Evolutionary conservation across 345 rosid species (phyloP), one percentile per base, ranked within the genome.

Genomic region (Trapa bicornis): DNA sequence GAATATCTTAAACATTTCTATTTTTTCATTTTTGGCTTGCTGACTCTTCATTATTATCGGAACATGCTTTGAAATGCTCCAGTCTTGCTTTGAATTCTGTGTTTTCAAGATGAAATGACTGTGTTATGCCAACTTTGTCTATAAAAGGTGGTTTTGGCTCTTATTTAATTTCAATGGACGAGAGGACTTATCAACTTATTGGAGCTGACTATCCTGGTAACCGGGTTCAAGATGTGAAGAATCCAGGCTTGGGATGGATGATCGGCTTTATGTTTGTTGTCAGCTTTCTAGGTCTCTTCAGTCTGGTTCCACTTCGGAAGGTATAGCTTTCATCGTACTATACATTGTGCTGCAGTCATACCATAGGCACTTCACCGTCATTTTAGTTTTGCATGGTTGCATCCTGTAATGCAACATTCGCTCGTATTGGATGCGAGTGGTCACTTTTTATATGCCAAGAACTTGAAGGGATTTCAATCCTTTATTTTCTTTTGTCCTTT

Each of bases 281-380:
- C 75, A 92, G 97, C 74, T 89, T 92, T 77, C 79, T 92, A 14
- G 98, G 97, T 4, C 89, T 92, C 50, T 92, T 89, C 71, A 84
- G 97, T 78, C 91, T 92, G 29, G 85, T 81, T 75, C 92, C 98
- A 12, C 85, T 92, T 54, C 96, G 94, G 13, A 89, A 92, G 98
- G 97, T 92, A 76, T 47, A 47, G 47, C 41, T 68, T 16, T 13
- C 9, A 17, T 1, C 33, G 37, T 56, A 13, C 42, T 39, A 39
- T 39, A 39, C 42, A 39, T 39, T 39, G 42, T 56, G 36, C 61
- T 3, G 3, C 35, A 56, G 9, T 2, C 8, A 33, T 56, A 56
- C 36, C 61, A 6, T 22, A 29, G 5, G 29, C 61, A n/a, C 61
- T 9, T 22, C 1, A 56, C 2, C 32, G 35, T 36, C 12, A 22